Evolutionary conservation across 2,329 filamentous ascomycete genomes (phyloP), one percentile per base, ranked within the genome.

Genomic region (Esteya vermicola): DNA sequence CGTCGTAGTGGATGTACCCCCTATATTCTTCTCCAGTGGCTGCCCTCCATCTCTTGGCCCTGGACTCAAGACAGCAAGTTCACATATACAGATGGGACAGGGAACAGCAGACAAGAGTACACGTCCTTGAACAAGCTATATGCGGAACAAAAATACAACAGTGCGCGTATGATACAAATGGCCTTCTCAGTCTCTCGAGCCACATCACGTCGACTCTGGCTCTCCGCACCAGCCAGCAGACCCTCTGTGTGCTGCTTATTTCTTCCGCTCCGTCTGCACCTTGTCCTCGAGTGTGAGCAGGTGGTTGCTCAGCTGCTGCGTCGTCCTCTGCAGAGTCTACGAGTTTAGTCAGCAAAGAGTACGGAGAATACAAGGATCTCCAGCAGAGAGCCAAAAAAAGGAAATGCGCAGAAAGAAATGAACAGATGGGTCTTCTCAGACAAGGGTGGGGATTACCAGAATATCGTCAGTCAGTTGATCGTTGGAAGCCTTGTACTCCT

Each of bases 401-500:
- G 31, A 16, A 52, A 62, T 48, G 61, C 58, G 57, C 54, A 61
- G 50, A 55, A 50, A 80, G 33, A 26, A 18, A 19, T n/a, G n/a
- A n/a, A n/a, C n/a, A 13, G 26, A 13, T 14, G 5, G 26, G 5
- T 26, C 25, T 26, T 26, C n/a, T n/a, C n/a, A n/a, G n/a, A n/a
- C n/a, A n/a, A n/a, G n/a, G n/a, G n/a, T n/a, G n/a, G n/a, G n/a
- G n/a, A n/a, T n/a, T 73, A 95, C 89, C 63, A 89, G 89, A 59
- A 96, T 94, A 62, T 96, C 89, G 63, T 94, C 86, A 45, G 81
- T 89, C 62, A 96, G 67, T 55, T 95, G 72, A 63, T 93, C 84
- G 65, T 95, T 96, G 51, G 85, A 84, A 33, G 86, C 70, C 64
- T 86, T 85, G 68, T 95, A 96, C 61, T 96, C 88, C 57, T 89